phyloP scores from a whole-genome alignment of 2,329 filamentous ascomycete genomes.

The Pleomassaria siparia region DNA sequence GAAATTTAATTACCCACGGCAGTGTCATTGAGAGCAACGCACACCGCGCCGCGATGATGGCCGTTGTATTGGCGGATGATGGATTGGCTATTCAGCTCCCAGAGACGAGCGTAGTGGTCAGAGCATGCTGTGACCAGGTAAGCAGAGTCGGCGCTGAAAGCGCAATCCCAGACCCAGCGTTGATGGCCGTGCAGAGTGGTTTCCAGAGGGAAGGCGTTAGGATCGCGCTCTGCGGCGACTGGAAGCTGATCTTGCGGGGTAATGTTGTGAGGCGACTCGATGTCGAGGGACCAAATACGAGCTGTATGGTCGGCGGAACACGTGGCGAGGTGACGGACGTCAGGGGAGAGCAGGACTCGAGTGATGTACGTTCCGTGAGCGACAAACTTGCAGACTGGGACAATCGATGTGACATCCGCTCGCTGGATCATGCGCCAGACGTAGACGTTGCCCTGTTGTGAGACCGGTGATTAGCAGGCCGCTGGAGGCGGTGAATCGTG shows the following conservation, averaged over 20 bases:
- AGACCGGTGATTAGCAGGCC: neutral
- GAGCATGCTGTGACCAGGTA: slow-evolving; percentile 92
- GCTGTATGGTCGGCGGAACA: slow-evolving; percentile 93
- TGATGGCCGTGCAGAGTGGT: slow-evolving; percentile 88
- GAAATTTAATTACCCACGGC: slow-evolving; percentile 41
- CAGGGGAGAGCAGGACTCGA: slow-evolving; percentile 84
- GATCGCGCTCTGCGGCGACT: slow-evolving; percentile 40
- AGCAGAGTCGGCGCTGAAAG: slow-evolving; percentile 88
- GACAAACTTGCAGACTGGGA: slow-evolving; percentile 85
- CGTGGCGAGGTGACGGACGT: slow-evolving; percentile 91
- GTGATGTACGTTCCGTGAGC: slow-evolving; percentile 94
- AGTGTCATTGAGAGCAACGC: slow-evolving; percentile 83
- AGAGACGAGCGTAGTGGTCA: slow-evolving; percentile 88
- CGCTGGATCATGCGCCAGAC: slow-evolving; percentile 92
- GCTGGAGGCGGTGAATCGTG: neutral
- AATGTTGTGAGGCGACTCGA: slow-evolving; percentile 38
- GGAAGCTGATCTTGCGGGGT: slow-evolving; percentile 35
- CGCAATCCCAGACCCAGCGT: slow-evolving; percentile 97
- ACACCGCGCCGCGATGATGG: slow-evolving; percentile 87
- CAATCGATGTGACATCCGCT: slow-evolving; percentile 77
- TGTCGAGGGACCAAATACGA: slow-evolving; percentile 92
- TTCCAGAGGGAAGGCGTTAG: slow-evolving; percentile 73
- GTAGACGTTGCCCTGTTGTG: slow-evolving; percentile 82
- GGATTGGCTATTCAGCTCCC: slow-evolving; percentile 83
- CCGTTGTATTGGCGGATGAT: slow-evolving; percentile 96